Base-by-base conservation (phyloP, 495 filamentous ascomycete species). In the Aspergillus ellipticus region DNA sequence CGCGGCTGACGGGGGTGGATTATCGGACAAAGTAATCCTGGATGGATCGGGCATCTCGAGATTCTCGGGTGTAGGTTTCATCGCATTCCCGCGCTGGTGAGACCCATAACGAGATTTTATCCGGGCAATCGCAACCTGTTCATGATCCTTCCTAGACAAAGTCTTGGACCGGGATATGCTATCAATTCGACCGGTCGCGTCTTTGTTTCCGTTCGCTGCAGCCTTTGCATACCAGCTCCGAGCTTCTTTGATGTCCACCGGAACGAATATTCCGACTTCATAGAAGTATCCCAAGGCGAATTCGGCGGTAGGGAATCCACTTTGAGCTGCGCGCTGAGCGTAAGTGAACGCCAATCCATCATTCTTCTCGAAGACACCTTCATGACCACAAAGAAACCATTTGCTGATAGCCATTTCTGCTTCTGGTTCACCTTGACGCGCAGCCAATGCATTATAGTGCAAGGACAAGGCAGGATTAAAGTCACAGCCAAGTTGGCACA, bases 261-360 rank as follows among this genome's bases (percentile, higher is more conserved):
- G 80, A 17, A 93, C 88, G 64, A 88, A 87, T 64, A 97, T 90
- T 54, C 94, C 94, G 58, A 98, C 93, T 70, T 98, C 94, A 69
- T 92, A 86, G 71, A 97, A 98, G 69, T 98, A 98, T 5, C 94
- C 94, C 79, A 98, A 83, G 42, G 95, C 94, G 61, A 98, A 98
- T 70, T 97, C 91, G 17, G 92, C 94, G 0, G 93, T 97, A 2
- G 90, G 79, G 41, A 97, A 81, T 21, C 89, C 88, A 29, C 82
- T 80, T 50, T 82, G 74, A 26, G 94, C 92, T 4, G 94, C 94
- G 43, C 91, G 82, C 53, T 91, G 84, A 21, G 95, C 95, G 66
- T 96, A 97, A 22, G 81, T 86, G 67, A 89, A 98, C 5, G 94
- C 95, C 9, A 97, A 75, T 59, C 89, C 86, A 70, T 98, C 95